These are phyloP conservation scores for Podospora bellae-mahoneyi DNA, from an alignment of 495 filamentous ascomycete species.

Conservation along the genomic window DNA sequence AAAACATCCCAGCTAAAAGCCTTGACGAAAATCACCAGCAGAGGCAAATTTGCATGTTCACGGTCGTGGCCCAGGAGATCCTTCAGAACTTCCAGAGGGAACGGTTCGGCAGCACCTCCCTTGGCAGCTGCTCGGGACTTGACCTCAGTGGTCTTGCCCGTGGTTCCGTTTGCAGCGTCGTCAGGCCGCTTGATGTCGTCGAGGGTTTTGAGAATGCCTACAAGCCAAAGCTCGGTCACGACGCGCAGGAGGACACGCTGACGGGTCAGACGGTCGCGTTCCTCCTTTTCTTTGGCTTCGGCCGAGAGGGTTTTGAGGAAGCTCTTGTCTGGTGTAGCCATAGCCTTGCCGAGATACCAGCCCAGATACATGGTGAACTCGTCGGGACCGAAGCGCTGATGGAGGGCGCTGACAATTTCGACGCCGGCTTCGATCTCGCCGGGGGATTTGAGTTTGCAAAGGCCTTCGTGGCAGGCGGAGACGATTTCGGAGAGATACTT, in stretches of 20 bases:
- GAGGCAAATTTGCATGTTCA: slow-evolving; percentile 84
- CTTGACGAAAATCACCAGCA: slow-evolving; percentile 93
- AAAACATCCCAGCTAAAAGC: slow-evolving; percentile 94
- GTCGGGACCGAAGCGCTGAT: slow-evolving; percentile 87
- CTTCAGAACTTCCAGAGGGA: slow-evolving; percentile 93
- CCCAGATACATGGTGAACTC: slow-evolving; percentile 91
- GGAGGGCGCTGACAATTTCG: slow-evolving; percentile 88
- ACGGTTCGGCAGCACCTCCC: slow-evolving; percentile 69
- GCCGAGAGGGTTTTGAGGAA: slow-evolving; percentile 72
- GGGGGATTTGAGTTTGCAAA: slow-evolving; percentile 84
- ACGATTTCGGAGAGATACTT: slow-evolving; percentile 98
- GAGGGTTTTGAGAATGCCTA: slow-evolving; percentile 78
- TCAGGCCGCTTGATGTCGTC: slow-evolving; percentile 87
- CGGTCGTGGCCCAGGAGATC: slow-evolving; percentile 90
- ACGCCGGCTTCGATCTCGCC: slow-evolving; percentile 88
- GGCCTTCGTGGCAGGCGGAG: slow-evolving; percentile 94
- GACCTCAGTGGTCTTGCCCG: slow-evolving; percentile 52
- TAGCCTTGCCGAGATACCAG: slow-evolving; percentile 86
- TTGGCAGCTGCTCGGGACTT: slow-evolving; percentile 51
- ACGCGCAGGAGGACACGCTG: slow-evolving; percentile 85
- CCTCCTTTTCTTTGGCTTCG: slow-evolving; percentile 88
- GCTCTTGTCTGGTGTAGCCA: slow-evolving; percentile 88
- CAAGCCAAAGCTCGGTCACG: slow-evolving; percentile 94
- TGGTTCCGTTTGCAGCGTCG: slow-evolving; percentile 61
- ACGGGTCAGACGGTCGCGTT: slow-evolving; percentile 84